Evolutionary conservation across 805 yeast genomes (phyloP), one percentile per base, ranked within the genome.

Genomic region (Kuraishia floccosa): DNA sequence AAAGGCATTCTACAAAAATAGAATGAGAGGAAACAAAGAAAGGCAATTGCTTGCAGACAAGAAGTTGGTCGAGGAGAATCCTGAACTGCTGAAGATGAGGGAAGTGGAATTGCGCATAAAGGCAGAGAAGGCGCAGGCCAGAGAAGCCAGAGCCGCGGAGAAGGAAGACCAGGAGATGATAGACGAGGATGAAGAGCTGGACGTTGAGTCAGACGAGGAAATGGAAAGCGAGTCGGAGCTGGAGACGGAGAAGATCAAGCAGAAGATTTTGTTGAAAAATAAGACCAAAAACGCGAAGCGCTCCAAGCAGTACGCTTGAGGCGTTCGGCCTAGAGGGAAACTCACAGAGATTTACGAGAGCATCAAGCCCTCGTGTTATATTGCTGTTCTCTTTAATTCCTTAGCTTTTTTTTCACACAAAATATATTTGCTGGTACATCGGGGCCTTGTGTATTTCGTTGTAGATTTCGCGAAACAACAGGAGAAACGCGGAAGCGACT

Each of bases 11-110:
- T 91, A 84, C 68, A 89, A 87, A 85, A 86, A 87, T 66, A 82
- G 98, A 76, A 91, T 91, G 98, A 84, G 82, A 60, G 96, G 96
- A 41, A 91, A 91, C 65, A 82, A 77, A 60, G 96, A 82, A 44
- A 74, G 76, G 56, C 81, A 82, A 56, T 67, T 85, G 50, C 84
- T 76, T 33, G 66, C 80, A 35, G 98, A 91, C 61, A 76, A 76
- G 63, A 84, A 84, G 60, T 68, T 91, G 52, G 91, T 91, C 30
- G 95, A 78, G 52, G 63, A 72, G 35, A 74, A 91, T 63, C 95
- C 95, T 44, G 94, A 82, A 53, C 65, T 89, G 53, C 69, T 91
- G 61, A 81, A 74, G 58, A 75, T 85, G 71, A 82, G 96, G 67
- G 96, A 86, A 24, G 96, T 87, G 35, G 96, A 87, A 63, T 58